Percentiles rank a stretch among this genome's conserved stretches.
Conservation (phyloP, 148 eudicot species). For the Drosera capensis region DNA sequence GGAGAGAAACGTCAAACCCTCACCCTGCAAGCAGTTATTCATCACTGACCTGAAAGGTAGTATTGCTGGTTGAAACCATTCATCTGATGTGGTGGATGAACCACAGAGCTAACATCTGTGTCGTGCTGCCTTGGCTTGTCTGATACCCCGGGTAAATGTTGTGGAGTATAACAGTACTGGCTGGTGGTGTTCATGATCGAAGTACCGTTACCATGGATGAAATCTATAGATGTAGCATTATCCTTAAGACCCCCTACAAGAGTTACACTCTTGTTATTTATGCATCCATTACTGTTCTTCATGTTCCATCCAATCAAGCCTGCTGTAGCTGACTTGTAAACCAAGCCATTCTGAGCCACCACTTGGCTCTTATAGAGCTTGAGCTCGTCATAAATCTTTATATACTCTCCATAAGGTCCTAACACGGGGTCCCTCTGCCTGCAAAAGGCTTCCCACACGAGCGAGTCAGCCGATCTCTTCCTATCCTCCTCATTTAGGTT, state of each 20-base stretch:
- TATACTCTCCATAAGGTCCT: constrained; percentile 67
- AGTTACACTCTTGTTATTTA: constrained; percentile 11
- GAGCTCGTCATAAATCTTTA: constrained; percentile 45
- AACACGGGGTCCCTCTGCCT: constrained; percentile 54
- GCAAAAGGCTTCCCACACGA: constrained; percentile 78
- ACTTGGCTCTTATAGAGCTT: constrained; percentile 28
- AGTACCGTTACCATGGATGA: constrained; percentile 19
- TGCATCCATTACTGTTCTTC: constrained; percentile 13
- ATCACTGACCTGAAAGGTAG: constrained; percentile 36
- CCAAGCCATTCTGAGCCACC: constrained; percentile 15
- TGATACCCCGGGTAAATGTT: constrained; percentile 17
- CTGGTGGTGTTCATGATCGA: constrained; percentile 17
- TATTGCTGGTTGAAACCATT: constrained; percentile 45
- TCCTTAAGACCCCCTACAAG: constrained; percentile 10
- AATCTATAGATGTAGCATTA: constrained; percentile 20
- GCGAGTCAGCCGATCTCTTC: constrained; percentile 45
- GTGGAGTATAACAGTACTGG: constrained; percentile 14
- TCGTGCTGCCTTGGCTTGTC: constrained; percentile 24
- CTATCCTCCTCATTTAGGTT: constrained; percentile 40
- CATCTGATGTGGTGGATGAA: constrained; percentile 36
- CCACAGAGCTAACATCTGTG: constrained; percentile 22
- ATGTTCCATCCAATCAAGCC: constrained; percentile 28
- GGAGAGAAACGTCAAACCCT: no score
- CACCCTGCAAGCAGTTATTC: no score
- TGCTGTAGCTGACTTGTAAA: constrained; percentile 12